Conservation (phyloP, 1,284 basidiomycete genomes). For the Neonothopanus nambi region DNA sequence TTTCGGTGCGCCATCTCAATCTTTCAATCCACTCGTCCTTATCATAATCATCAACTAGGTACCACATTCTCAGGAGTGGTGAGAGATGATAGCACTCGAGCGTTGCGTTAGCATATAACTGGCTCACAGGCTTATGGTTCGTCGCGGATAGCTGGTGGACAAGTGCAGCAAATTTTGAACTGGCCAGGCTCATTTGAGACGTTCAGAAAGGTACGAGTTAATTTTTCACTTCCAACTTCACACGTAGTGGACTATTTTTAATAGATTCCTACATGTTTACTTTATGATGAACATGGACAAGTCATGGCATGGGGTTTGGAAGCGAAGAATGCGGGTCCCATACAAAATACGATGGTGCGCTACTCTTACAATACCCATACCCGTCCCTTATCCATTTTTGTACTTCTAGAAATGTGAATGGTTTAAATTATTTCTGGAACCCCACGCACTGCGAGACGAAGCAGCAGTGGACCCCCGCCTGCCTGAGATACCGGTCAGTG, state of each 20-base stretch:
- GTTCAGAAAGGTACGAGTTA: conserved; percentile 59
- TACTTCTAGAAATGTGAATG: conserved; percentile 16
- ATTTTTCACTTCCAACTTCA: not conserved
- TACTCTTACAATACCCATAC: conserved; percentile 25
- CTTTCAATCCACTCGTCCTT: conserved; percentile 2
- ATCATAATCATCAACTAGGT: conserved; percentile 41
- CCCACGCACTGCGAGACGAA: conserved; percentile 70
- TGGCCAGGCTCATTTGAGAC: conserved; percentile 81
- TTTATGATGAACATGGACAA: conserved; percentile 66
- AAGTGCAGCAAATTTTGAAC: conserved; percentile 74
- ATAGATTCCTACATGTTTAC: conserved; percentile 71
- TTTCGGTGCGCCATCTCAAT: conserved; percentile 54
- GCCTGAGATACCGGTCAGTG: conserved; percentile 69
- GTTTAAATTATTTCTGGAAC: conserved; percentile 82
- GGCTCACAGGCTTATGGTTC: conserved; percentile 68
- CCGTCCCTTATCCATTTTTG: not conserved
- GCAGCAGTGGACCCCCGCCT: conserved; percentile 67
- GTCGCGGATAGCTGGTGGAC: conserved; percentile 72
- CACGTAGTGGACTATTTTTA: not conserved
- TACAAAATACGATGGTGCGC: conserved; percentile 52
- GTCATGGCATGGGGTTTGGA: conserved; percentile 79
- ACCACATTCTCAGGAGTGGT: conserved; percentile 84
- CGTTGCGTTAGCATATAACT: conserved; percentile 6
- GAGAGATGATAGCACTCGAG: conserved; percentile 31
- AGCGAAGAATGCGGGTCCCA: conserved; percentile 72